Evolutionary conservation across 768 basidiomycete species (phyloP).

Genomic region (Coprinellus micaceus): DNA sequence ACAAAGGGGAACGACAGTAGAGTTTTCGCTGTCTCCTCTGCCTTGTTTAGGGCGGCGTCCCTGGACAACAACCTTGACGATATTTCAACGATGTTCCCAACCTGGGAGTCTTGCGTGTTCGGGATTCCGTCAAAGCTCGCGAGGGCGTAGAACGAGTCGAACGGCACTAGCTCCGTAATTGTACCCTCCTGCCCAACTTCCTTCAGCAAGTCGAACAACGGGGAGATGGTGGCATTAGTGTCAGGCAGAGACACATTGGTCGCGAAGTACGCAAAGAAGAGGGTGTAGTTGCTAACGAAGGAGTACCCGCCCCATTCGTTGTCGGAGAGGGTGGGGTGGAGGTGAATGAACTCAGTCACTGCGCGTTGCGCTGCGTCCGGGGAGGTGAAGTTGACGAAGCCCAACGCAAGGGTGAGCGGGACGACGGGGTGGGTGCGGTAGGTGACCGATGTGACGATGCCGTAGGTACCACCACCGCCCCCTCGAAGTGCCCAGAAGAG

Average conservation of each 20-base stretch:
- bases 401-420: constrained; percentile 26
- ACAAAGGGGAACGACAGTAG: constrained; percentile 20
- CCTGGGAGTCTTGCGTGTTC: constrained; percentile 4
- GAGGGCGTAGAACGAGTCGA: constrained; percentile 24
- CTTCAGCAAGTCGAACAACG: constrained; percentile 27
- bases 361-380: constrained; percentile 24
- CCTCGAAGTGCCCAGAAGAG: constrained; percentile 55
- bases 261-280: constrained; percentile 24
- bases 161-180: constrained; percentile 11
- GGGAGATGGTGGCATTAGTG: constrained; percentile 30
- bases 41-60: constrained; percentile 21
- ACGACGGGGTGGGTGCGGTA: constrained; percentile 39
- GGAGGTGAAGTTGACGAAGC: constrained; percentile 30
- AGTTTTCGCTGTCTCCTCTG: constrained; percentile 22
- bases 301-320: constrained; percentile 43
- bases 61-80: constrained; percentile 32
- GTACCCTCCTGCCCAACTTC: constrained; percentile 16
- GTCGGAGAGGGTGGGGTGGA: constrained; percentile 35
- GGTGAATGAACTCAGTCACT: constrained; percentile 31
- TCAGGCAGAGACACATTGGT: constrained; percentile 34
- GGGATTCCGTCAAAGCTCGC: constrained; percentile 12
- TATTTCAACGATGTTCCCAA: constrained; percentile 25
- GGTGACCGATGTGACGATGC: constrained; percentile 44
- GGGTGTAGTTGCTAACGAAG: constrained; percentile 14
- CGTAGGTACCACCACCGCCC: constrained; percentile 48